Evolutionary conservation across 305 asterid species (phyloP).

Genomic region (Andrographis paniculata): DNA sequence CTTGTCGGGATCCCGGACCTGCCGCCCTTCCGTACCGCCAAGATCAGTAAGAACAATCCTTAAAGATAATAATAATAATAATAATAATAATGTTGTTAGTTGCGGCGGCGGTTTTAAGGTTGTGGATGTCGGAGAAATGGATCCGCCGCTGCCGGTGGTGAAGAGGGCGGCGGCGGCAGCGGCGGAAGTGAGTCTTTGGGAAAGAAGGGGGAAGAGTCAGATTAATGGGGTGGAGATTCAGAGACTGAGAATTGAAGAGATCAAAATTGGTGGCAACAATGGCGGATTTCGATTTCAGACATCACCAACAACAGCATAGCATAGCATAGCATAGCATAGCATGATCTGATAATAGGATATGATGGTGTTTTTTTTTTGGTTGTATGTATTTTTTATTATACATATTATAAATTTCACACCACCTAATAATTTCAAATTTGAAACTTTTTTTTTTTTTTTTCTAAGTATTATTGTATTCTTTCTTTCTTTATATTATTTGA

Average conservation of each 20-base stretch:
- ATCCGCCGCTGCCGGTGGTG: constrained; percentile 92
- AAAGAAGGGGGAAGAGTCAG: constrained; percentile 47
- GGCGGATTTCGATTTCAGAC: constrained; percentile 11
- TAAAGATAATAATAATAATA: too few species aligned
- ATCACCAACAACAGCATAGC: constrained; percentile 33
- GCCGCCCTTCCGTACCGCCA: constrained; percentile 15
- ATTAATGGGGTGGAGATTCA: constrained; percentile 30
- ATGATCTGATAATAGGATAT: too few species aligned
- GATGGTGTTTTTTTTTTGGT: too few species aligned
- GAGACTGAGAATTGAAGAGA: constrained; percentile 42
- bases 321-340: too few species aligned
- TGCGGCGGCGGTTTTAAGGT: constrained; percentile 10
- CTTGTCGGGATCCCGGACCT: constrained; percentile 17
- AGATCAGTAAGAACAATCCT: too few species aligned
- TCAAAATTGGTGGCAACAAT: constrained; percentile 29
- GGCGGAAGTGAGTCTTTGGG: constrained; percentile 49
- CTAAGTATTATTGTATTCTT: too few species aligned
- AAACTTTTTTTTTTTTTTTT: too few species aligned
- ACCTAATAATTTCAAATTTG: too few species aligned
- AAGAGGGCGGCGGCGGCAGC: constrained; percentile 30
- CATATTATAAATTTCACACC: too few species aligned
- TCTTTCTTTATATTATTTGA: too few species aligned
- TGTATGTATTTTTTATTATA: too few species aligned
- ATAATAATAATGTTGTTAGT: too few species aligned
- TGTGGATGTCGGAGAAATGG: constrained; percentile 45